Base-by-base conservation (phyloP, 805 yeast genomes). In the Candida hispaniensis region DNA sequence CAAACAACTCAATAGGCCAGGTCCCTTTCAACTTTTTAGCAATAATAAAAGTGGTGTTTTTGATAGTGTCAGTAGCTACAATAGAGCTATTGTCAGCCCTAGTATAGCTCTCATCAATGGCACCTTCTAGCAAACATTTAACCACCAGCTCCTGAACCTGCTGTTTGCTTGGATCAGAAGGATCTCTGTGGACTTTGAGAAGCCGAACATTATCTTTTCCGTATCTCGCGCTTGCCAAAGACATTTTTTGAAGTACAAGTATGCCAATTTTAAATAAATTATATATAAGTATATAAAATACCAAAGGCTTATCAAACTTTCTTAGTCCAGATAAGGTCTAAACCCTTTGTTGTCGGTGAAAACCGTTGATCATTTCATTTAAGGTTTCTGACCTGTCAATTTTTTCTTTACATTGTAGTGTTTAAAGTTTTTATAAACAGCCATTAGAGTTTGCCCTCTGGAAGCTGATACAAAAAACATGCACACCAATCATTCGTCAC, bases 191-290 rank as follows among this genome's bases (percentile, higher is more conserved):
- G 48, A 85, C 94, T 61, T 85, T 86, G 50, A 86, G 69, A 58
- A 86, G 80, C 56, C 86, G 83, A 55, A 86, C 95, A 61, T 83
- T 82, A 57, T 75, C 93, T 57, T 86, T 86, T 46, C 96, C 96
- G 67, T 86, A 86, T 18, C 80, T 63, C 16, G 93, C 76, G 7
- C 64, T 54, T 23, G 60, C 36, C 25, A 43, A 26, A 6, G 38
- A 34, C 38, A 34, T 34, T 23, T n/a, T 17, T 8, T 5, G 16
- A 2, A 7, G 17, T 13, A n/a, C n/a, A n/a, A n/a, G n/a, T n/a
- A n/a, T n/a, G n/a, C n/a, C n/a, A n/a, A n/a, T n/a, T n/a, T n/a
- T n/a, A n/a, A n/a, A n/a, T n/a, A n/a, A n/a, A n/a, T n/a, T n/a
- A n/a, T n/a, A n/a, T n/a, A n/a, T n/a, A n/a, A n/a, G n/a, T n/a